Percentiles rank a stretch among this genome's conserved stretches.
These are phyloP conservation scores for Penicillium sp. DNA, from an alignment of 2,329 filamentous ascomycete genomes.

Conservation along the genomic window DNA sequence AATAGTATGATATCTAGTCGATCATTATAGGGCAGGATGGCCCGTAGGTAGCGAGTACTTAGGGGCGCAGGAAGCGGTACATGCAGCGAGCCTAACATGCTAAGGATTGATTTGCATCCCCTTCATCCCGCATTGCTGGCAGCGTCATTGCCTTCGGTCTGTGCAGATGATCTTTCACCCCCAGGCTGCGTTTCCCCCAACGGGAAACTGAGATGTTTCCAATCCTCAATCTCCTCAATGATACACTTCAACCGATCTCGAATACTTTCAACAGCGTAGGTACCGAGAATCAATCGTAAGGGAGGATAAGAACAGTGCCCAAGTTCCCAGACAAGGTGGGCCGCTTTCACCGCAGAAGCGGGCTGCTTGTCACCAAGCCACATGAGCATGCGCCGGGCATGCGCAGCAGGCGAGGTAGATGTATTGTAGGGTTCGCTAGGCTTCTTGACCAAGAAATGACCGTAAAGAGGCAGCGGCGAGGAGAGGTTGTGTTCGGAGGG, in stretches of 20 bases:
- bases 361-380: slow-evolving; percentile 93
- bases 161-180: slow-evolving; percentile 5
- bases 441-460: slow-evolving; percentile 87
- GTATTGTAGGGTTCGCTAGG: slow-evolving; percentile 78
- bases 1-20: neutral
- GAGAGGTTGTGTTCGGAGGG: slow-evolving; percentile 33
- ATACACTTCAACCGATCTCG: slow-evolving; percentile 84
- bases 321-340: slow-evolving; percentile 90
- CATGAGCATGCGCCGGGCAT: slow-evolving; percentile 87
- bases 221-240: slow-evolving; percentile 92
- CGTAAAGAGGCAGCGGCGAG: slow-evolving; percentile 72
- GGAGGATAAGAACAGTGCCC: slow-evolving; percentile 95
- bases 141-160: slow-evolving; percentile 10
- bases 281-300: slow-evolving; percentile 79
- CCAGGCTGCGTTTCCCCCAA: slow-evolving; percentile 32
- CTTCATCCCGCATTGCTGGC: slow-evolving; percentile 3
- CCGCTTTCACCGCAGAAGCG: slow-evolving; percentile 87
- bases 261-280: slow-evolving; percentile 94
- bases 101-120: neutral
- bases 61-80: neutral
- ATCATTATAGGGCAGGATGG: neutral
- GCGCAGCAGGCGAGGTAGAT: slow-evolving; percentile 77
- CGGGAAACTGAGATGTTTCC: slow-evolving; percentile 79
- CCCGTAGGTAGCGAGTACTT: neutral
- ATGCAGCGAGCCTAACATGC: neutral